Percentiles rank a stretch among this genome's conserved stretches.
Conservation (phyloP, 192 early-diverging fungal species). For the Jimgerdemannia lactiflua region DNA sequence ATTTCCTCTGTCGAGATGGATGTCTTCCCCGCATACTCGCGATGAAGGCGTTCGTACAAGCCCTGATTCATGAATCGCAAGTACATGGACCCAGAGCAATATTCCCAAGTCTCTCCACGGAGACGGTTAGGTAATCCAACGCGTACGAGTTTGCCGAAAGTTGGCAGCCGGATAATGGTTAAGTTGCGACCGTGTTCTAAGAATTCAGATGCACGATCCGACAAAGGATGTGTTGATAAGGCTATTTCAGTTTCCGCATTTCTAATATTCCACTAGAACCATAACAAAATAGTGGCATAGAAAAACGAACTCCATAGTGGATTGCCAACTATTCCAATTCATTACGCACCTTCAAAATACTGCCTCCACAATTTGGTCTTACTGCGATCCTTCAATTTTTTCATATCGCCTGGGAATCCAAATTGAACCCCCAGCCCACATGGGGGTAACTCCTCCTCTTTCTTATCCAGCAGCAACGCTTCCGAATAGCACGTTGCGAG, state of each 20-base stretch:
- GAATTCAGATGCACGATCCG: conserved; percentile 21
- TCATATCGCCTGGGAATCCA: conserved; percentile 70
- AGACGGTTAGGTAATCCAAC: conserved; percentile 86
- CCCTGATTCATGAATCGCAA: conserved; percentile 84
- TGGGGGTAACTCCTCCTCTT: conserved; percentile 38
- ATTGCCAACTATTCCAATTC: background rate
- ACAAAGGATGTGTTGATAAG: background rate
- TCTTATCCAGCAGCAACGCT: conserved; percentile 54
- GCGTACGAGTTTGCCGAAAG: conserved; percentile 86
- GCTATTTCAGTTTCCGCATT: background rate
- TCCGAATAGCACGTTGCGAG: conserved; percentile 82
- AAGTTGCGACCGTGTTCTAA: conserved; percentile 84
- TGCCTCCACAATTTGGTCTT: conserved; percentile 75
- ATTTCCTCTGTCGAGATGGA: conserved; percentile 90
- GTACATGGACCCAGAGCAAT: conserved; percentile 84
- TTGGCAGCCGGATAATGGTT: conserved; percentile 75
- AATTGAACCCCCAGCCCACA: conserved; percentile 67
- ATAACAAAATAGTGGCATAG: background rate
- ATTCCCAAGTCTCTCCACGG: conserved; percentile 94
- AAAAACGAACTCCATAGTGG: background rate
- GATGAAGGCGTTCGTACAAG: conserved; percentile 73
- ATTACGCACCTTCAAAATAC: conserved; percentile 60
- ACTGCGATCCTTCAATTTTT: conserved; percentile 66
- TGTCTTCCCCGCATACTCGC: conserved; percentile 64
- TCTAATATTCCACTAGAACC: background rate